Evolutionary conservation across 495 filamentous ascomycete genomes (phyloP).

Genomic region (Lichenothelia convexa): DNA sequence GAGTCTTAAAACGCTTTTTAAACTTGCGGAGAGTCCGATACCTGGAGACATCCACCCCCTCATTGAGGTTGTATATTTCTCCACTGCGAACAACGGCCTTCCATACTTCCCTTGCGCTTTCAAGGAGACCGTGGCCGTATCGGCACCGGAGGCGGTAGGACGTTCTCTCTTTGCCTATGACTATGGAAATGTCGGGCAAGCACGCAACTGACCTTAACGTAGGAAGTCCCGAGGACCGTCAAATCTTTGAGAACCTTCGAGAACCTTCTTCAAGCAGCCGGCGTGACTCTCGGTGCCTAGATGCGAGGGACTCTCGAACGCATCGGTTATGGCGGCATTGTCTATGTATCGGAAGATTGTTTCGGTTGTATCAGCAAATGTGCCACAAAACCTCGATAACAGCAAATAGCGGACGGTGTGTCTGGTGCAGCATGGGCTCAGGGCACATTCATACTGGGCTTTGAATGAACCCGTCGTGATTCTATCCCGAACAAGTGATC

Average conservation of each 20-base stretch:
- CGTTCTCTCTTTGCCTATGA: slow-evolving; percentile 12
- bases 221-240: slow-evolving; percentile 6
- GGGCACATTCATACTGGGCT: slow-evolving; percentile 55
- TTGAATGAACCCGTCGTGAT: slow-evolving; percentile 52
- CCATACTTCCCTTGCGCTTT: slow-evolving; percentile 43
- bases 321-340: slow-evolving; percentile 13
- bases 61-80: neutral
- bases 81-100: neutral
- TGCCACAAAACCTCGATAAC: slow-evolving; percentile 10
- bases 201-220: slow-evolving; percentile 16
- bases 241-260: slow-evolving; percentile 9
- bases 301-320: slow-evolving; percentile 12
- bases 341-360: slow-evolving; percentile 15
- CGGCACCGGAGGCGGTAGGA: slow-evolving; percentile 12
- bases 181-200: slow-evolving; percentile 14
- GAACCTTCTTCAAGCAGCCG: slow-evolving; percentile 11
- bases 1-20: neutral
- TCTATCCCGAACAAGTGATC: slow-evolving; percentile 68
- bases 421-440: slow-evolving; percentile 58
- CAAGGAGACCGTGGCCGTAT: slow-evolving; percentile 35
- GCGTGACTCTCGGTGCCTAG: slow-evolving; percentile 19
- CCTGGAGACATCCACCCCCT: neutral
- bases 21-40: neutral
- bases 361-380: slow-evolving; percentile 13
- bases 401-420: slow-evolving; percentile 23